These are phyloP conservation scores for Cyberlindnera nakhonratchasimensis DNA, from an alignment of 805 yeast species.

Conservation along the genomic window DNA sequence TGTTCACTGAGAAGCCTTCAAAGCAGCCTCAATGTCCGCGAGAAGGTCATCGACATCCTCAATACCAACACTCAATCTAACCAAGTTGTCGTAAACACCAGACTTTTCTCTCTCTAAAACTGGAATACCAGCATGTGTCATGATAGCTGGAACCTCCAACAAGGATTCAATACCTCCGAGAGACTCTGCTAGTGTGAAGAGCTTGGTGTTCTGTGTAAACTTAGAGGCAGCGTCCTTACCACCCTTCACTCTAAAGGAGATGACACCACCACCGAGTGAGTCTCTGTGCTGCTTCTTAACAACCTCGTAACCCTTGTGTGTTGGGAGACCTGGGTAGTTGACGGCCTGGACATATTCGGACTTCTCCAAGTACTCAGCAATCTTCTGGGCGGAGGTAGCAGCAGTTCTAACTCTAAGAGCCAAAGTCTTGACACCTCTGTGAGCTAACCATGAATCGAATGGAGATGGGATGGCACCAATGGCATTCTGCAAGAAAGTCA, in stretches of 20 bases:
- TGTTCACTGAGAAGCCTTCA: slow-evolving; percentile 30
- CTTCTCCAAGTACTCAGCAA: slow-evolving; percentile 58
- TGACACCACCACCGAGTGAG: slow-evolving; percentile 88
- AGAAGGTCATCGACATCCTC: slow-evolving; percentile 79
- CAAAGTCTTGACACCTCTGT: slow-evolving; percentile 84
- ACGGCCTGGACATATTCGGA: slow-evolving; percentile 58
- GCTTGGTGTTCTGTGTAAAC: slow-evolving; percentile 68
- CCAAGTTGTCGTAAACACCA: slow-evolving; percentile 79
- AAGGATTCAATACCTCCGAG: slow-evolving; percentile 87
- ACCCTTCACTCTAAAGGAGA: slow-evolving; percentile 81
- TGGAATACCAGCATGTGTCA: slow-evolving; percentile 93
- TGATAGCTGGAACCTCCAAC: slow-evolving; percentile 83
- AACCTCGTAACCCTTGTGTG: slow-evolving; percentile 59
- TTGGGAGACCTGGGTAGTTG: slow-evolving; percentile 78
- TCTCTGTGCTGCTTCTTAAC: slow-evolving; percentile 76
- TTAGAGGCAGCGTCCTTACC: slow-evolving; percentile 73
- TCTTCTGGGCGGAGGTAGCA: slow-evolving; percentile 57
- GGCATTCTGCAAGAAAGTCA: slow-evolving; percentile 81
- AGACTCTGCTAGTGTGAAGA: slow-evolving; percentile 85
- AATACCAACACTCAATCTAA: slow-evolving; percentile 83
- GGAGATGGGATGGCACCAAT: slow-evolving; percentile 88
- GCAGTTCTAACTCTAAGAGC: slow-evolving; percentile 77
- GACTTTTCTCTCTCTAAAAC: slow-evolving; percentile 69
- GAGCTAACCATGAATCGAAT: slow-evolving; percentile 90
- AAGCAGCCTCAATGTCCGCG: slow-evolving; percentile 67